phyloP scores from a whole-genome alignment of 2,329 filamentous ascomycete genomes.

The Fulvia fulva region DNA sequence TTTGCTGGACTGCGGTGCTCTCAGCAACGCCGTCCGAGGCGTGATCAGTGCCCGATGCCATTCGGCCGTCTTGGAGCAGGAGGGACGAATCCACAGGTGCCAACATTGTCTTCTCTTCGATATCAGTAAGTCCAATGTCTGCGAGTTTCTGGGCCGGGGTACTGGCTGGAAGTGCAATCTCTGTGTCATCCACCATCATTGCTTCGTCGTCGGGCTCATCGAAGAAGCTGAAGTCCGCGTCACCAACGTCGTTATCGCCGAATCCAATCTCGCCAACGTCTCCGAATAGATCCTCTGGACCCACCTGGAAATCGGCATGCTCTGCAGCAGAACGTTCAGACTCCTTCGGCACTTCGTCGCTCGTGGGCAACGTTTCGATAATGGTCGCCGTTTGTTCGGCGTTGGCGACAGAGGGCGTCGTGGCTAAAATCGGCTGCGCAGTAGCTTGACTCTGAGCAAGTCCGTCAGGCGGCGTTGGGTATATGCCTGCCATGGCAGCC shows the following conservation, averaged over 20 bases:
- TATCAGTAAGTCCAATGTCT: background rate
- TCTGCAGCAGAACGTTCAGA: slow-evolving; percentile 1
- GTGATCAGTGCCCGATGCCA: background rate
- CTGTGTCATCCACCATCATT: background rate
- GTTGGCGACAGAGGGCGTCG: slow-evolving; percentile 17
- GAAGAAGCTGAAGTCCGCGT: slow-evolving; percentile 81
- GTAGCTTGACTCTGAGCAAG: slow-evolving; percentile 22
- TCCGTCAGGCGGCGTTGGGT: slow-evolving; percentile 68
- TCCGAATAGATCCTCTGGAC: slow-evolving; percentile 61
- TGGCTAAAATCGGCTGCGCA: slow-evolving; percentile 14
- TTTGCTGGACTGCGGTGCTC: background rate
- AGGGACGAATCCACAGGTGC: background rate
- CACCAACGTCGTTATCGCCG: slow-evolving; percentile 46
- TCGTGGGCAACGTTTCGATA: slow-evolving; percentile 2
- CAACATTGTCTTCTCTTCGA: background rate
- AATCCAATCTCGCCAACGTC: slow-evolving; percentile 47
- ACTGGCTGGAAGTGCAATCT: background rate
- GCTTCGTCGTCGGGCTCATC: slow-evolving; percentile 53
- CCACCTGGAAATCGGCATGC: slow-evolving; percentile 31
- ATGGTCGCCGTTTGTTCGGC: slow-evolving; percentile 5
- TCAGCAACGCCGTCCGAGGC: background rate
- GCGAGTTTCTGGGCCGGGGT: background rate
- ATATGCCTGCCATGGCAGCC: slow-evolving; percentile 52
- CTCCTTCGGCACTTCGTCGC: slow-evolving; percentile 29
- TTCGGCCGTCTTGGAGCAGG: background rate